Evolutionary conservation across 805 yeast species (phyloP).

Genomic region (Candida loeiensis): DNA sequence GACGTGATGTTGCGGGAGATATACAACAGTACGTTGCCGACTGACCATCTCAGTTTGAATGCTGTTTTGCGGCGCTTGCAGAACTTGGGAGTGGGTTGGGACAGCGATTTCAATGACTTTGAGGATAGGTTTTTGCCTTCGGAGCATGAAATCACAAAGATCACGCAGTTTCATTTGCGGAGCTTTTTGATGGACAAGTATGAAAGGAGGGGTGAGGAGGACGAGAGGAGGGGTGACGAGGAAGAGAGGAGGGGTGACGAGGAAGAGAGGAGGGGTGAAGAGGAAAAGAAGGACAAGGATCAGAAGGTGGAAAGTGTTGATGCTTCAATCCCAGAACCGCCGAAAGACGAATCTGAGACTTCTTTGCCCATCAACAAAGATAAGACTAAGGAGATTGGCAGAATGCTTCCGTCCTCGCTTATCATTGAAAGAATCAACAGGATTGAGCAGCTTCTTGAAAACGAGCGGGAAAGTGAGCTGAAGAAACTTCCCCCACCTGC

Average conservation of each 20-base stretch:
- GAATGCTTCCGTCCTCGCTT: constrained; percentile 21
- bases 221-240: neutral
- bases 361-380: constrained; percentile 9
- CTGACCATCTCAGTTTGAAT: constrained; percentile 70
- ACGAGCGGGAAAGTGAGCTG: constrained; percentile 12
- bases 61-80: constrained; percentile 67
- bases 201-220: constrained; percentile 1
- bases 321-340: neutral
- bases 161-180: constrained; percentile 82
- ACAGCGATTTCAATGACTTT: constrained; percentile 73
- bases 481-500: constrained; percentile 15
- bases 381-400: constrained; percentile 12
- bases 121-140: constrained; percentile 79
- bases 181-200: constrained; percentile 63
- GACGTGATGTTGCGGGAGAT: constrained; percentile 45
- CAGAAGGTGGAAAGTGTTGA: neutral
- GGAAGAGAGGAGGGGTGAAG: neutral
- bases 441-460: constrained; percentile 15
- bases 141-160: constrained; percentile 86
- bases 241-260: neutral
- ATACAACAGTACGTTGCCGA: constrained; percentile 53
- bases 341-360: too few relatives aligned
- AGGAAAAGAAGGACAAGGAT: neutral
- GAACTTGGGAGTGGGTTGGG: constrained; percentile 84
- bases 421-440: constrained; percentile 16